Conservation (phyloP, 768 basidiomycete species). For the Hypholoma fasciculare region DNA sequence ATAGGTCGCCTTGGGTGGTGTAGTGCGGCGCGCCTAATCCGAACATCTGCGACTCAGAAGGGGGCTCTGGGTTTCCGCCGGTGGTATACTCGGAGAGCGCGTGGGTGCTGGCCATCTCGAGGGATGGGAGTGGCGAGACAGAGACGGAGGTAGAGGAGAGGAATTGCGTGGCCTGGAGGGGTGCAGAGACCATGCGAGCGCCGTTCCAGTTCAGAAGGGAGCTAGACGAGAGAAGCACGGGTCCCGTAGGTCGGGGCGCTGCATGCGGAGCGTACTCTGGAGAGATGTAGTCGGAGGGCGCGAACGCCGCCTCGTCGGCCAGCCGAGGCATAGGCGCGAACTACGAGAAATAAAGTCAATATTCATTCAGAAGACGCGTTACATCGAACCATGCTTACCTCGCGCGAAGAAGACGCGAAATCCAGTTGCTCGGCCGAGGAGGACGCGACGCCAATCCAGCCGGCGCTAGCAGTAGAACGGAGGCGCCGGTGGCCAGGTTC, state of each 20-base stretch:
- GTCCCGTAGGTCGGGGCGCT: background rate
- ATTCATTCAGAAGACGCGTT: too few relatives aligned
- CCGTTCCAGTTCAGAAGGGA: conserved; percentile 43
- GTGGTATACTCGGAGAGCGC: conserved; percentile 17
- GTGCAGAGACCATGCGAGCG: conserved; percentile 17
- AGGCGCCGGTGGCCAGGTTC: conserved; percentile 17
- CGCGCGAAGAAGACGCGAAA: conserved; percentile 8
- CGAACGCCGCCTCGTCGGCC: background rate
- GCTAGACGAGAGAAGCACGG: conserved; percentile 20
- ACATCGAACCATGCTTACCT: conserved; percentile 4
- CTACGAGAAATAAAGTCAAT: conserved; percentile 5
- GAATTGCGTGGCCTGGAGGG: conserved; percentile 22
- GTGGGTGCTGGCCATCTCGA: conserved; percentile 10
- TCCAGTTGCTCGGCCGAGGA: conserved; percentile 2
- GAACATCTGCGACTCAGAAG: conserved; percentile 3
- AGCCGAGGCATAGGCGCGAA: conserved; percentile 11
- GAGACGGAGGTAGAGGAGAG: conserved; percentile 20
- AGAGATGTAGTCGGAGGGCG: conserved; percentile 13
- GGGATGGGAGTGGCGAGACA: conserved; percentile 14
- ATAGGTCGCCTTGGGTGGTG: conserved; percentile 11
- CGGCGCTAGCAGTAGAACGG: conserved; percentile 20
- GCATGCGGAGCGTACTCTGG: conserved; percentile 6
- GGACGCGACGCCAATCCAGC: conserved; percentile 16
- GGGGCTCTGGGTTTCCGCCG: conserved; percentile 18
- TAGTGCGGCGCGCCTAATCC: conserved; percentile 8